Evolutionary conservation across 768 basidiomycete genomes (phyloP).

Genomic region (Rhizopogon roseolus): DNA sequence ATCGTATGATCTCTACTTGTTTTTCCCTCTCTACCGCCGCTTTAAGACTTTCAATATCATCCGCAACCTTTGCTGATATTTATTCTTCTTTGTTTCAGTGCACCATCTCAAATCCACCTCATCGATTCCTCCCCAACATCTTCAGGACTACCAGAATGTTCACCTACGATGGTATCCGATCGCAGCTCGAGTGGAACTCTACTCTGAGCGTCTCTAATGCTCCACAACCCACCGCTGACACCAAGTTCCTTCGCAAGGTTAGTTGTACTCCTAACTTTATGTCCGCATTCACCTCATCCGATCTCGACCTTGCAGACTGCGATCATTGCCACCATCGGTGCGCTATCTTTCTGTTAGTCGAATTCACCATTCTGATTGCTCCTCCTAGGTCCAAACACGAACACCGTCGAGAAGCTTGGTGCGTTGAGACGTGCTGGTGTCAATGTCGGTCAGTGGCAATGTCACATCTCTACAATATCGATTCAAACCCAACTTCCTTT

Average conservation of each 20-base stretch:
- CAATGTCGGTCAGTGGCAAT: conserved; percentile 80
- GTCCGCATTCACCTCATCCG: neutral
- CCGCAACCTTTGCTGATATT: conserved; percentile 9
- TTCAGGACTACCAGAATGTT: conserved; percentile 37
- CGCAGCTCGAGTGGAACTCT: conserved; percentile 92
- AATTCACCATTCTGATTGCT: conserved; percentile 5
- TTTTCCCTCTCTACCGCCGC: conserved; percentile 7
- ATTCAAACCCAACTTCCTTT: neutral
- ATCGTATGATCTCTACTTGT: conserved; percentile 6
- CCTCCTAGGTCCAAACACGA: conserved; percentile 85
- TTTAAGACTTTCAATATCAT: conserved; percentile 9
- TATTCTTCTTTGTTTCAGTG: neutral
- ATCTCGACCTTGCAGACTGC: conserved; percentile 61
- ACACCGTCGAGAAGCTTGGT: conserved; percentile 81
- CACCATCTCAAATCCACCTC: conserved; percentile 7
- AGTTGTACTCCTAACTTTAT: conserved; percentile 12
- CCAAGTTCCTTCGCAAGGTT: conserved; percentile 91
- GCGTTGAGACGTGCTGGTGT: conserved; percentile 89
- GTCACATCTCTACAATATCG: too few relatives aligned
- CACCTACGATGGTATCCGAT: conserved; percentile 56
- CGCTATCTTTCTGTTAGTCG: conserved; percentile 14
- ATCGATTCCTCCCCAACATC: conserved; percentile 7
- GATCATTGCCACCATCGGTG: conserved; percentile 98
- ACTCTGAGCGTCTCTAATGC: conserved; percentile 70
- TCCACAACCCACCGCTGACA: conserved; percentile 67